A percentile compares a stretch with the other conserved stretches of the same genome.
Conservation (phyloP, 2,329 filamentous ascomycete genomes). For the Diaporthe longicolla region DNA sequence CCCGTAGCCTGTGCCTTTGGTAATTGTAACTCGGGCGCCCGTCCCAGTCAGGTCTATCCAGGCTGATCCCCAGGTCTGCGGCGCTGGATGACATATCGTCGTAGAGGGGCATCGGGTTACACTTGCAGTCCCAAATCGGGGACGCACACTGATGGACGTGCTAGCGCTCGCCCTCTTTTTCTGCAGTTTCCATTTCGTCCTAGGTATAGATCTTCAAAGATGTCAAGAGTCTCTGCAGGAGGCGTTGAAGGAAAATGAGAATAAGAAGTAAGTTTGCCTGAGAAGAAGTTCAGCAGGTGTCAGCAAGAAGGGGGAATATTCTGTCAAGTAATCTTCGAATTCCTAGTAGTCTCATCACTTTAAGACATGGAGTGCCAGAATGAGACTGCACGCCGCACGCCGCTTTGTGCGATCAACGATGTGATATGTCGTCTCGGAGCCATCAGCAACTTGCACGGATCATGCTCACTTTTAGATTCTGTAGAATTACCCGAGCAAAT, state of each 20-base stretch:
- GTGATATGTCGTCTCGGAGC: neutral
- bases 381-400: neutral
- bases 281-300: too few species aligned
- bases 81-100: neutral
- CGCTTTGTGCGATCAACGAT: neutral
- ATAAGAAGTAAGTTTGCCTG: too few species aligned
- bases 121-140: neutral
- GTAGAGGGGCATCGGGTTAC: neutral
- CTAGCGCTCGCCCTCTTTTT: neutral
- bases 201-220: neutral
- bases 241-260: too few species aligned
- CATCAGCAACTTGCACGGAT: neutral
- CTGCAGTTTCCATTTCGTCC: constrained; percentile 1
- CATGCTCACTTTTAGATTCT: too few species aligned
- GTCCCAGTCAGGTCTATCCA: neutral
- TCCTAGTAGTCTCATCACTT: too few species aligned
- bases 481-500: neutral
- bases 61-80: neutral
- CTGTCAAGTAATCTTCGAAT: too few species aligned
- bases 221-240: neutral
- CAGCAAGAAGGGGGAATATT: too few species aligned
- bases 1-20: neutral
- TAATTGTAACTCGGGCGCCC: neutral
- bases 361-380: neutral
- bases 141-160: neutral